phyloP scores from a whole-genome alignment of 1,284 basidiomycete species.

The Coniferiporia sulphurascens region DNA sequence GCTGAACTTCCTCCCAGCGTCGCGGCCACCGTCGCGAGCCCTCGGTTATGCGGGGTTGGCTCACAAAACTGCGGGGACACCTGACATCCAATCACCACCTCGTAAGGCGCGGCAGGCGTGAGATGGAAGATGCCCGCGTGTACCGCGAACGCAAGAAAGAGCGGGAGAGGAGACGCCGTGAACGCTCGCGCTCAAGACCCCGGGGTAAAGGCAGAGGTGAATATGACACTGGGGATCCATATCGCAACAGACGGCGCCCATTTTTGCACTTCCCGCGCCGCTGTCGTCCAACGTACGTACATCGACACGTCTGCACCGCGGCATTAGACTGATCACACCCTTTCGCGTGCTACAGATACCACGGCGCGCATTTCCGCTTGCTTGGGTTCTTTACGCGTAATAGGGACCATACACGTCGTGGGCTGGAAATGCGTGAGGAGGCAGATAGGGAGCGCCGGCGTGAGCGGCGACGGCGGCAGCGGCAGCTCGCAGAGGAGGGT shows the following conservation, averaged over 20 bases:
- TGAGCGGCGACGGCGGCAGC: slow-evolving; percentile 10
- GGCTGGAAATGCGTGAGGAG: slow-evolving; percentile 10
- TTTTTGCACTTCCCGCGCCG: slow-evolving; percentile 16
- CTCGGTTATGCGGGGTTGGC: slow-evolving; percentile 14
- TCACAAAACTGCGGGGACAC: slow-evolving; percentile 12
- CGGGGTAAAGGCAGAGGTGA: not conserved
- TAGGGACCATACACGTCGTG: slow-evolving; percentile 5
- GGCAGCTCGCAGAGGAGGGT: slow-evolving; percentile 12
- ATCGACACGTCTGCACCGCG: no score
- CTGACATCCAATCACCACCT: slow-evolving; percentile 9
- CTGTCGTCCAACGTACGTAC: slow-evolving; percentile 13
- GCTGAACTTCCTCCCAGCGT: not conserved
- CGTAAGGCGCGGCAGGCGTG: slow-evolving; percentile 4
- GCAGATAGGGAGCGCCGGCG: slow-evolving; percentile 10
- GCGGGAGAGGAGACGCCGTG: not conserved
- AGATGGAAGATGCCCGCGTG: slow-evolving; percentile 14
- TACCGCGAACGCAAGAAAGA: slow-evolving; percentile 3
- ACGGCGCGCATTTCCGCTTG: slow-evolving; percentile 14
- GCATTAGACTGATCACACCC: not conserved
- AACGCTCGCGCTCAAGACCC: slow-evolving; percentile 2
- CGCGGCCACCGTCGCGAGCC: not conserved
- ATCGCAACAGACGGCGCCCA: slow-evolving; percentile 2
- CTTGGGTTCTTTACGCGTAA: slow-evolving; percentile 16
- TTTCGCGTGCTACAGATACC: slow-evolving; percentile 4
- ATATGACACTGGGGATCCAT: not conserved